Evolutionary conservation across 257 asterid species (phyloP), one percentile per base, ranked within the genome.

Genomic region (Eustoma russellianum): DNA sequence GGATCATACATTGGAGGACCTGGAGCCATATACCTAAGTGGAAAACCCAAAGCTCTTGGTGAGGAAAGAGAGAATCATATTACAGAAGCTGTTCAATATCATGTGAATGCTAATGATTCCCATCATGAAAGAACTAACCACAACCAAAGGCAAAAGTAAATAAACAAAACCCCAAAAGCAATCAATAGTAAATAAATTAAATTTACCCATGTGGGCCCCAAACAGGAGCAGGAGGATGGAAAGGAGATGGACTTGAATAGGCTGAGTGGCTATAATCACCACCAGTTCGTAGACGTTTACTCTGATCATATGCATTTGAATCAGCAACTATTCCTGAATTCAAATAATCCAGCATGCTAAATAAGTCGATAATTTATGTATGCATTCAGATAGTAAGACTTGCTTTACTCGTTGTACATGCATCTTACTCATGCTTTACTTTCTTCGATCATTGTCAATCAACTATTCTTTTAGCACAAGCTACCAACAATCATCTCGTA

Each of bases 1-100:
- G 97, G 97, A 72, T 88, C 97, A 59, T 88, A 92, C n/a, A 80
- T 94, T 28, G 94, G 90, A 59, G 95, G 98, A 49, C 94, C 75
- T 62, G 95, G 93, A 62, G 97, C 60, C 86, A 92, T 81, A 67
- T 88, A 92, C 73, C 99, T 92, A 79, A 64, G 55, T 43, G 40
- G 65, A 47, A 67, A 4, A 53, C 33, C 28, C 24, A 15, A 12
- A 43, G 16, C 6, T 4, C 41, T 51, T 12, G 17, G 47, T 14
- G 10, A 30, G 34, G 38, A 17, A 18, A 16, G 60, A 34, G 14
- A 24, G 5, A 11, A 38, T 38, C 43, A 52, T 11, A 56, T 13
- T 17, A 11, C 17, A 19, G 33, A 12, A 17, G 7, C 12, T 44
- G 58, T 18, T 18, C 38, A 33, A 40, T 46, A 40, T 28, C 8